A percentile compares a stretch with the other conserved stretches of the same genome.
These are phyloP conservation scores for Hypoxylon sp. DNA, from an alignment of 2,329 filamentous ascomycete genomes.

Conservation along the genomic window DNA sequence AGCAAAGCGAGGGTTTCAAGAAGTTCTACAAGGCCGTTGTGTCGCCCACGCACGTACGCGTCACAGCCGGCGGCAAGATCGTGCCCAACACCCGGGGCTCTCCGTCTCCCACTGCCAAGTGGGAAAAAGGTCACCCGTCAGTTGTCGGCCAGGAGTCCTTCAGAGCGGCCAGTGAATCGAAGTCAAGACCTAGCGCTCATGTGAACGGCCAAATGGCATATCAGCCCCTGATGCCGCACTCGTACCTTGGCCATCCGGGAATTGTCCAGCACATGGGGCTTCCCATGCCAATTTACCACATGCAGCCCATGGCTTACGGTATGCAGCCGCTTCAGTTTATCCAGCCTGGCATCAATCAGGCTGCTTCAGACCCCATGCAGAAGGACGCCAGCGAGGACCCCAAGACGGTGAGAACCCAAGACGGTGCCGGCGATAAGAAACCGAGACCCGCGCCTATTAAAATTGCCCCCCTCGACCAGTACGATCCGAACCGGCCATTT, in stretches of 20 bases:
- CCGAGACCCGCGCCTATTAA: conserved; percentile 44
- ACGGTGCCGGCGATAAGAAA: conserved; percentile 43
- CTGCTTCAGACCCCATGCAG: conserved; percentile 18
- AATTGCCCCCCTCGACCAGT: conserved; percentile 54
- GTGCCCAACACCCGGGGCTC: conserved; percentile 68
- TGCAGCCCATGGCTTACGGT: conserved; percentile 37
- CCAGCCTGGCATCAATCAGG: conserved; percentile 20
- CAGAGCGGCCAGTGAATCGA: conserved; percentile 39
- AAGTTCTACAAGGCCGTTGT: conserved; percentile 73
- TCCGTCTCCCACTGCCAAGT: conserved; percentile 61
- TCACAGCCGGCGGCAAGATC: conserved; percentile 72
- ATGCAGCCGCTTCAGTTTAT: conserved; percentile 27
- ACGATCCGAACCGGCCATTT: conserved; percentile 56
- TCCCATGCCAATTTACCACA: conserved; percentile 42
- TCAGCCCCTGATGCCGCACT: conserved; percentile 33
- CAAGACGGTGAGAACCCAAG: conserved; percentile 29
- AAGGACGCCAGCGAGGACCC: conserved; percentile 21
- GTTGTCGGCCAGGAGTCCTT: conserved; percentile 35
- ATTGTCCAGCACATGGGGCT: conserved; percentile 42
- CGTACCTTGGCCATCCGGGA: conserved; percentile 31
- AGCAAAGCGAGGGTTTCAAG: conserved; percentile 71
- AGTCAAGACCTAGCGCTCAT: conserved; percentile 15
- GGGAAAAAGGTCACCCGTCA: conserved; percentile 52
- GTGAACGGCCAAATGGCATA: conserved; percentile 21
- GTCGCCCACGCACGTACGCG: conserved; percentile 71